Percentiles rank a stretch among this genome's conserved stretches.
Conservation (phyloP, 208 protist species). For the Acanthamoeba sp. region DNA sequence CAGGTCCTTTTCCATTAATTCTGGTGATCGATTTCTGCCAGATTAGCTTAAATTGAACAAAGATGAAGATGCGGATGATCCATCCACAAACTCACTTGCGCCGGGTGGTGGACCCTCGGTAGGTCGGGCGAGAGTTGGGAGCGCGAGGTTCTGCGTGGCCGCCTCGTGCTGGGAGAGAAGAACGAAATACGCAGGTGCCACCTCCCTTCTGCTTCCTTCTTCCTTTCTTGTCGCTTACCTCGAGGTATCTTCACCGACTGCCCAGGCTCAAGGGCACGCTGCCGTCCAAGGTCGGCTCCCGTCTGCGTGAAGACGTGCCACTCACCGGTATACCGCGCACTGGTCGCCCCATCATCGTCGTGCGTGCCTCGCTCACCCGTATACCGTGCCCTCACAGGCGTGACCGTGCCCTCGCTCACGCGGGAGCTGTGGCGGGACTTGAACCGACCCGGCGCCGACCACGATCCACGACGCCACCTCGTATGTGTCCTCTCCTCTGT, state of each 20-base stretch:
- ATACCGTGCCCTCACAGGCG: not conserved
- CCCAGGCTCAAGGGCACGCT: not conserved
- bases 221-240: not conserved
- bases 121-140: constrained; percentile 14
- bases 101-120: no score
- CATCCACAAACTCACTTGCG: no score
- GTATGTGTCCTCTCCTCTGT: no score
- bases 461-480: no score
- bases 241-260: not conserved
- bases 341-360: not conserved
- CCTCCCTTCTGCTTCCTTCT: no score
- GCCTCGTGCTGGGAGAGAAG: constrained; percentile 3
- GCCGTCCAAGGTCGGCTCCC: not conserved
- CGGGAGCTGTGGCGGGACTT: constrained; percentile 15
- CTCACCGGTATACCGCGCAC: constrained; percentile 18
- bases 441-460: not conserved
- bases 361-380: not conserved
- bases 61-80: no score
- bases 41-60: no score
- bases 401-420: not conserved
- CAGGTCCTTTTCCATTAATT: not conserved
- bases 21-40: no score
- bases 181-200: not conserved
- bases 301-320: not conserved
- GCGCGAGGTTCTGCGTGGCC: constrained; percentile 16